Base-by-base conservation (phyloP, 2,329 filamentous ascomycete genomes). In the Lizonia empirigonia region DNA sequence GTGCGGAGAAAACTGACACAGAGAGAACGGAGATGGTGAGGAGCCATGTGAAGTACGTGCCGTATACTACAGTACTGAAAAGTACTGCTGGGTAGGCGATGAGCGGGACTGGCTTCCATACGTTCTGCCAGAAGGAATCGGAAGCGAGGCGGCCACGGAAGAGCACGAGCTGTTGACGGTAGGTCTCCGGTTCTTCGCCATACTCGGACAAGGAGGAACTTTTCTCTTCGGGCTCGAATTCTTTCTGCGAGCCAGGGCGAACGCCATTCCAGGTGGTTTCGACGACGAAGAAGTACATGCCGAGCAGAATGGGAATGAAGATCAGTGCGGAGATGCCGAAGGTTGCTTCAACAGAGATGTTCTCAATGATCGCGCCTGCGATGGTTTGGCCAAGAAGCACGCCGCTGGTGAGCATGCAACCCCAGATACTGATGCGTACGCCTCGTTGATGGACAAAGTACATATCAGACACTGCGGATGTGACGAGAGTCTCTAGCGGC, bases 31-130 rank as follows among this genome's bases (percentile, higher is more conserved):
- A 92, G 56, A 70, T 94, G 67, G 96, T 91, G 13, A 97, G 89
- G 1, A 92, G 95, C 92, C 92, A 97, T 50, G 91, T 91, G 67
- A 97, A 96, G 70, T 96, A 85, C 2, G 89, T 85, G 4, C 91
- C 91, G 77, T 96, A 92, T 29, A 91, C 89, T 5, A 97, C 77
- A 58, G 82, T 85, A 10, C 80, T 81, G 89, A 91, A 96, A 16
- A 96, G 74, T 55, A 97, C 90, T 4, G 89, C 90, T 0, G 92
- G 92, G 68, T 97, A 92, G 2, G 88, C 72, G 62, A 96, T 87
- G 1, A 97, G 81, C 0, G 90, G 90, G 44, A 97, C 86, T 0
- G 92, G 93, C 2, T 70, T 70, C 56, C 61, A 63, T 7, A 50
- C 60, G 18, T 63, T 65, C 40, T 67, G 69, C 68, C 67, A 72